Conservation (phyloP, 1,284 basidiomycete species). For the Trametes versicolor region DNA sequence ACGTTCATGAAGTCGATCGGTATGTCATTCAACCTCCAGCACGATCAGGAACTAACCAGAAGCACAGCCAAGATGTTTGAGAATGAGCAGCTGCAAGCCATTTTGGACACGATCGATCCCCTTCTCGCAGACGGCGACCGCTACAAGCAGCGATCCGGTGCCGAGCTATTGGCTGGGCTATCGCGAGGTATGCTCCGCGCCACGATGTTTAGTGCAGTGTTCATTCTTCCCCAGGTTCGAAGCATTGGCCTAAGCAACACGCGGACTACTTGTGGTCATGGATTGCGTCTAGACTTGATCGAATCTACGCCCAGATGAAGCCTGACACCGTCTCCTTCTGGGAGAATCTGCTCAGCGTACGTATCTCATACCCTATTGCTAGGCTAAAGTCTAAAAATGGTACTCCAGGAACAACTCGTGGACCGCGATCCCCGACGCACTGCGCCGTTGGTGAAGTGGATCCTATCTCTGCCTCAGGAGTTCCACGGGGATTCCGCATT, state of each 20-base stretch:
- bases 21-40: slow-evolving; percentile 44
- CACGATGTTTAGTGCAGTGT: slow-evolving; percentile 9
- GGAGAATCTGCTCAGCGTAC: slow-evolving; percentile 72
- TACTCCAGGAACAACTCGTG: slow-evolving; percentile 65
- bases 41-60: slow-evolving; percentile 19
- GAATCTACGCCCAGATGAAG: slow-evolving; percentile 82
- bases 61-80: slow-evolving; percentile 73
- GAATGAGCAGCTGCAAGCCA: slow-evolving; percentile 58
- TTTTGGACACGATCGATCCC: slow-evolving; percentile 67
- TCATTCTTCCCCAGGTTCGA: slow-evolving; percentile 69
- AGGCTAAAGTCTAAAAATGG: slow-evolving; percentile 15
- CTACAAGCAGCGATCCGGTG: slow-evolving; percentile 92
- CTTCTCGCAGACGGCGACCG: slow-evolving; percentile 79
- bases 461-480: slow-evolving; percentile 80
- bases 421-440: slow-evolving; percentile 90
- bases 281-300: slow-evolving; percentile 76
- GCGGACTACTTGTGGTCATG: slow-evolving; percentile 82
- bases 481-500: slow-evolving; percentile 85
- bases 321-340: slow-evolving; percentile 86
- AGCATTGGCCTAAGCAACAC: slow-evolving; percentile 85
- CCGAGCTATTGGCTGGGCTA: slow-evolving; percentile 86
- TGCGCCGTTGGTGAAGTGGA: slow-evolving; percentile 82
- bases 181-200: slow-evolving; percentile 59
- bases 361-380: slow-evolving; percentile 28
- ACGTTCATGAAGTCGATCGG: slow-evolving; percentile 76